These are phyloP conservation scores for Solanum medicagineum DNA, from an alignment of 257 asterid species.

Conservation along the genomic window DNA sequence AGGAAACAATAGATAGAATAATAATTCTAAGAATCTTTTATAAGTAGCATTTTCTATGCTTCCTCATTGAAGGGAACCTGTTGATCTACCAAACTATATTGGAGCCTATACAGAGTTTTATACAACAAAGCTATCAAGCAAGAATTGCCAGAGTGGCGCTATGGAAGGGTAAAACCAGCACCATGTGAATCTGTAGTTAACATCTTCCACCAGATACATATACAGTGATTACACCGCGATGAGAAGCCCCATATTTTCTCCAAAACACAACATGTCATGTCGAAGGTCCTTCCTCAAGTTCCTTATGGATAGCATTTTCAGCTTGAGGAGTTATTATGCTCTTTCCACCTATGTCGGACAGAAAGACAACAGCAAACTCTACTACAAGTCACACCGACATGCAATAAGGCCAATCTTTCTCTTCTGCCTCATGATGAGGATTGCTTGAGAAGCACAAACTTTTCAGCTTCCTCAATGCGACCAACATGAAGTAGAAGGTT, in stretches of 20 bases:
- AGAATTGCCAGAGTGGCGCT: not conserved
- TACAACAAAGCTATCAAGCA: not conserved
- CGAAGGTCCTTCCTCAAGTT: not conserved
- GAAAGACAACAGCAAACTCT: not conserved
- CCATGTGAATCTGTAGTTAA: not conserved
- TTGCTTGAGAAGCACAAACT: constrained; percentile 33
- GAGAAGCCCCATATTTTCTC: not conserved
- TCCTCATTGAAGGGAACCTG: not conserved
- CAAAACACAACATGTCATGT: not conserved
- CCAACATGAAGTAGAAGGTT: constrained; percentile 42
- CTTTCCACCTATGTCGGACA: not conserved
- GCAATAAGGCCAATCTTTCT: not conserved
- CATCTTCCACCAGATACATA: not conserved
- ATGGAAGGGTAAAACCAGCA: not conserved
- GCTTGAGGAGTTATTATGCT: not conserved
- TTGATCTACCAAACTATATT: not conserved
- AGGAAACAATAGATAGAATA: not conserved
- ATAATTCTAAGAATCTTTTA: not conserved
- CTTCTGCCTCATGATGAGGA: constrained; percentile 11
- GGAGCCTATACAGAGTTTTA: not conserved
- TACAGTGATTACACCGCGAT: not conserved
- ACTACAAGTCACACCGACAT: not conserved
- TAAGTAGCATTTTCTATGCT: not conserved
- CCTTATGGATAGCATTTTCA: not conserved
- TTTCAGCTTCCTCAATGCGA: constrained; percentile 53